These are phyloP conservation scores for Cystofilobasidium capitatum DNA, from an alignment of 768 basidiomycete species.

Conservation along the genomic window DNA sequence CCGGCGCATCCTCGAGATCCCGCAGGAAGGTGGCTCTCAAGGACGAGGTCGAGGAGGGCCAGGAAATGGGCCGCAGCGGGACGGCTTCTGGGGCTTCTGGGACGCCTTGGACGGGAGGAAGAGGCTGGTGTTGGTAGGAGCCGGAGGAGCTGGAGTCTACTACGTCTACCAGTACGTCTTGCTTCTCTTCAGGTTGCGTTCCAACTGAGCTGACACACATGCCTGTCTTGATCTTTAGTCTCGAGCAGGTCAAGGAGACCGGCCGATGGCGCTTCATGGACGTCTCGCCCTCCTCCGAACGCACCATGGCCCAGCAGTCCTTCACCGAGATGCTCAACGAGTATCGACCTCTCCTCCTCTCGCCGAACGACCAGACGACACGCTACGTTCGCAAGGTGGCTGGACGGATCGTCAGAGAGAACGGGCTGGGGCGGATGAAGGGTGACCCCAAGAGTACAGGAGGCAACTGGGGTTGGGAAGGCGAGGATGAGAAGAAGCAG, in stretches of 20 bases:
- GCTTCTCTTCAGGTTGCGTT: not conserved
- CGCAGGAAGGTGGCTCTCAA: not conserved
- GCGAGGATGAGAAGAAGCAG: conserved; percentile 28
- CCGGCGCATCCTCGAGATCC: conserved; percentile 8
- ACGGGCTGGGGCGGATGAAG: conserved; percentile 59
- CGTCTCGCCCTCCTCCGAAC: conserved; percentile 52
- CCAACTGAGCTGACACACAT: not conserved
- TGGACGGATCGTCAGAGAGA: conserved; percentile 56
- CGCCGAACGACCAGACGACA: conserved; percentile 56
- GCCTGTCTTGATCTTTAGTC: conserved; percentile 42
- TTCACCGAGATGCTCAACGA: conserved; percentile 47
- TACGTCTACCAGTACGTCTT: conserved; percentile 17
- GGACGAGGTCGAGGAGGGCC: not conserved
- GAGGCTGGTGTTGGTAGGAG: conserved; percentile 4
- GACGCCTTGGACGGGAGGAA: not conserved
- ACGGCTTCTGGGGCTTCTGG: not conserved
- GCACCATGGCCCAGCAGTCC: conserved; percentile 42
- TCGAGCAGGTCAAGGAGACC: conserved; percentile 77
- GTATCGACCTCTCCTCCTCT: conserved; percentile 51
- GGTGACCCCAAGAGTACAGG: conserved; percentile 27
- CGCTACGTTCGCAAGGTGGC: conserved; percentile 62
- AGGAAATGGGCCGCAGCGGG: not conserved
- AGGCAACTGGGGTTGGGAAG: conserved; percentile 27
- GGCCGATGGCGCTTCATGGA: conserved; percentile 86
- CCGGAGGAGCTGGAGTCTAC: conserved; percentile 7